Conservation (phyloP, 2,329 filamentous ascomycete species). For the Helotiales sp. region DNA sequence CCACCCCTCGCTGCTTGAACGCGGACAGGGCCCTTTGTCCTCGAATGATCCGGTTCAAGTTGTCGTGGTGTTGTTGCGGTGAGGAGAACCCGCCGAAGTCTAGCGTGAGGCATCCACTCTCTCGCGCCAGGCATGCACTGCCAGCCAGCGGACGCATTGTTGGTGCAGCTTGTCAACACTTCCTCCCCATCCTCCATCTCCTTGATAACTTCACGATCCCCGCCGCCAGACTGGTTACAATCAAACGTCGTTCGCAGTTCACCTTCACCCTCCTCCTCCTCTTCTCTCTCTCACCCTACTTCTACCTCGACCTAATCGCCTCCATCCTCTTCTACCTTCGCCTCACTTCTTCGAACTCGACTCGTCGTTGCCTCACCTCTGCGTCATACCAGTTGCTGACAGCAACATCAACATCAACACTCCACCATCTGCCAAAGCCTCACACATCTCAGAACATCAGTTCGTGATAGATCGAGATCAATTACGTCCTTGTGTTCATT, state of each 20-base stretch:
- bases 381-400: slow-evolving; percentile 26
- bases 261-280: slow-evolving; percentile 34
- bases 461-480: background rate
- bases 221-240: slow-evolving; percentile 29
- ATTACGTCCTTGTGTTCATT: background rate
- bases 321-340: slow-evolving; percentile 20
- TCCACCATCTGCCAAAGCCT: slow-evolving; percentile 5
- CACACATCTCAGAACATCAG: slow-evolving; percentile 1
- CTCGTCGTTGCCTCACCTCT: slow-evolving; percentile 21
- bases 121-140: no score
- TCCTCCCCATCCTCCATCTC: slow-evolving; percentile 5
- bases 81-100: background rate
- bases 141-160: background rate
- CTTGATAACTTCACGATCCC: slow-evolving; percentile 17
- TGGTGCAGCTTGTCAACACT: background rate
- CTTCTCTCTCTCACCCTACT: slow-evolving; percentile 34
- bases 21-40: background rate
- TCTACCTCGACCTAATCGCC: slow-evolving; percentile 35
- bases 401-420: slow-evolving; percentile 24
- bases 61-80: background rate
- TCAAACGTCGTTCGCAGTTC: slow-evolving; percentile 32
- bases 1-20: slow-evolving; percentile 9
- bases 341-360: slow-evolving; percentile 19
- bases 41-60: background rate
- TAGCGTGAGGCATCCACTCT: no score